A percentile compares a stretch with the other conserved stretches of the same genome.
Conservation (phyloP, 2,329 filamentous ascomycete genomes). For the Knoxdaviesia proteae region DNA sequence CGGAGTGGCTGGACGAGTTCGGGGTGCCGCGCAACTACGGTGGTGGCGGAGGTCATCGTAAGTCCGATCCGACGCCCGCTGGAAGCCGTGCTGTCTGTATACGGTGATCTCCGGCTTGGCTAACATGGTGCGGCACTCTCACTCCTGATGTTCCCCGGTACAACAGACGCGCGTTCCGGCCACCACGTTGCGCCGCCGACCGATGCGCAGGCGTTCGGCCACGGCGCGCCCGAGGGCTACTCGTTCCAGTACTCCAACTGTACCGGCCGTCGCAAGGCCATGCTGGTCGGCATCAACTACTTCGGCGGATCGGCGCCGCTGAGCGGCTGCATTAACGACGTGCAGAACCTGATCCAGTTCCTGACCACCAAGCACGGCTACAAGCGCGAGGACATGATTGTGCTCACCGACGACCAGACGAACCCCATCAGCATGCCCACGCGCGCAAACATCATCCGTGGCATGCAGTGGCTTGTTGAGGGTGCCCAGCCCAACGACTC, state of each 20-base stretch:
- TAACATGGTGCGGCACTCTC: constrained; percentile 10
- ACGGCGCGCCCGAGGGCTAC: constrained; percentile 47
- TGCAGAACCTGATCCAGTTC: constrained; percentile 55
- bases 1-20: constrained; percentile 6
- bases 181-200: constrained; percentile 20
- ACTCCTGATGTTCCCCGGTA: constrained; percentile 17
- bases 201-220: constrained; percentile 36
- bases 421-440: constrained; percentile 51
- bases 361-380: constrained; percentile 48
- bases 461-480: constrained; percentile 56
- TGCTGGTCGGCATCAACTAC: constrained; percentile 68
- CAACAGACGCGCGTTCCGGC: constrained; percentile 12
- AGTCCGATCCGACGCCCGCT: too few species aligned
- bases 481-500: constrained; percentile 54
- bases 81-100: background rate
- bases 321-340: constrained; percentile 62
- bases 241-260: constrained; percentile 61
- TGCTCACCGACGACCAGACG: constrained; percentile 54
- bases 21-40: constrained; percentile 7
- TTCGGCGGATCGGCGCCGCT: constrained; percentile 52
- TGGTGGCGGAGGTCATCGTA: constrained; percentile 1
- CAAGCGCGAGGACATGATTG: constrained; percentile 61
- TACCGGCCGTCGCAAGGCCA: constrained; percentile 49
- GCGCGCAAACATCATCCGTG: constrained; percentile 53
- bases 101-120: too few species aligned